These are phyloP conservation scores for Linderniella brevidens DNA, from an alignment of 257 asterid genomes.

Conservation along the genomic window DNA sequence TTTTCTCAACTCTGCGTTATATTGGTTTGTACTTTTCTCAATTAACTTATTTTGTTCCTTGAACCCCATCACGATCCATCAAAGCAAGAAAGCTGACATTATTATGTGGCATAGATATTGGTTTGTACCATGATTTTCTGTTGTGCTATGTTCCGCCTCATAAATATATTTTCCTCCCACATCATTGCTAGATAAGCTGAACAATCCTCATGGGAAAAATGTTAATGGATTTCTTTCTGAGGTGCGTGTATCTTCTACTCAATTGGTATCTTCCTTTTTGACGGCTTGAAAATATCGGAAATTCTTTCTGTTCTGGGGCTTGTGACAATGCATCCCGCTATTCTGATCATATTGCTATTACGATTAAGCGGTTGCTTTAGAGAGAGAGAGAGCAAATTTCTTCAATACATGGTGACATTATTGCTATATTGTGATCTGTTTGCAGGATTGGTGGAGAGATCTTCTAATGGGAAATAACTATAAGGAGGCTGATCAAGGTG, in stretches of 20 bases:
- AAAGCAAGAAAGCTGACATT: no score
- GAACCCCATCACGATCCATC: no score
- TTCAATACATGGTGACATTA: conserved; percentile 3
- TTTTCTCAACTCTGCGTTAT: no score
- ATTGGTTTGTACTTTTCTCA: no score
- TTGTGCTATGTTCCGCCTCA: no score
- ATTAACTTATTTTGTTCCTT: no score
- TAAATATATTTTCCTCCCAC: conserved; percentile 1
- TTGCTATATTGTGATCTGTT: conserved; percentile 10
- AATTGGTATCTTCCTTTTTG: not conserved
- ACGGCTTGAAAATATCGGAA: not conserved
- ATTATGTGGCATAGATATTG: no score
- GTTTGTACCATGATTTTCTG: no score
- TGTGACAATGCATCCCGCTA: no score
- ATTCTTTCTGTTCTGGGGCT: not conserved
- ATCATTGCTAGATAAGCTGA: conserved; percentile 48
- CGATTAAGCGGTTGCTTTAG: not conserved
- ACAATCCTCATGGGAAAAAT: conserved; percentile 33
- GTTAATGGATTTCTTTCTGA: conserved; percentile 54
- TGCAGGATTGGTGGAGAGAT: conserved; percentile 95
- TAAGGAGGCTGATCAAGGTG: conserved; percentile 67
- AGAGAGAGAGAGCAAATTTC: not conserved
- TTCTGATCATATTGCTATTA: not conserved
- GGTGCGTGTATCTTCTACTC: conserved; percentile 27
- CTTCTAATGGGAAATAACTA: conserved; percentile 49